A percentile compares a stretch with the other conserved stretches of the same genome.
These are phyloP conservation scores for Tillandsia leiboldiana DNA, from an alignment of 176 grass and related monocot genomes.

Conservation along the genomic window DNA sequence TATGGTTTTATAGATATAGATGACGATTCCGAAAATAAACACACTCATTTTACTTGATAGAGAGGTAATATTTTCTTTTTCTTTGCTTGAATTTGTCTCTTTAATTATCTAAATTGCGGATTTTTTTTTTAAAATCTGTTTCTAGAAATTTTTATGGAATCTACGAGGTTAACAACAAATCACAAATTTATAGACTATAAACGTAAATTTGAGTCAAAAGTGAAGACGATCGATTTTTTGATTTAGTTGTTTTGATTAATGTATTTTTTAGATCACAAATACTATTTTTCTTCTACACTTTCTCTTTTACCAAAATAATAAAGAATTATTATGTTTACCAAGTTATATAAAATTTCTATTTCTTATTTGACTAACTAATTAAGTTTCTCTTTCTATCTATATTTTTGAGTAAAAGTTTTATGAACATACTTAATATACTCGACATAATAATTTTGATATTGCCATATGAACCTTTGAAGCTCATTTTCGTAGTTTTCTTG, in stretches of 20 bases:
- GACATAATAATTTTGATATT: not conserved
- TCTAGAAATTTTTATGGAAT: not conserved
- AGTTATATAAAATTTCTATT: not conserved
- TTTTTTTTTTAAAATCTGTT: not conserved
- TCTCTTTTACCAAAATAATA: not conserved
- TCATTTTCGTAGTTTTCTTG: not conserved
- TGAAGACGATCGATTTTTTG: too few relatives aligned
- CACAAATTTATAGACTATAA: too few relatives aligned
- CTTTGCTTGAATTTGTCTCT: slow-evolving; percentile 6
- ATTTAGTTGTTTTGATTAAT: not conserved
- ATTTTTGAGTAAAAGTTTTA: not conserved
- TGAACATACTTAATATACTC: not conserved
- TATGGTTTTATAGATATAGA: slow-evolving; percentile 34
- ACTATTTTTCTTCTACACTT: not conserved
- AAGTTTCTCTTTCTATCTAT: not conserved
- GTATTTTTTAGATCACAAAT: not conserved
- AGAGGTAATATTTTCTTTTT: slow-evolving; percentile 44
- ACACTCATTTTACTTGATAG: slow-evolving; percentile 86
- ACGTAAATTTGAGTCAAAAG: too few relatives aligned
- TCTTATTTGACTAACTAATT: not conserved
- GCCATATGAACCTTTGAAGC: not conserved
- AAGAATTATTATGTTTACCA: too few relatives aligned
- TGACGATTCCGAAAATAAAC: slow-evolving; percentile 72
- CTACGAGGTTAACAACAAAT: too few relatives aligned
- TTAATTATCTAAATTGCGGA: not conserved